Evolutionary conservation across 805 yeast genomes (phyloP).

Genomic region (Yarrowia osloensis): DNA sequence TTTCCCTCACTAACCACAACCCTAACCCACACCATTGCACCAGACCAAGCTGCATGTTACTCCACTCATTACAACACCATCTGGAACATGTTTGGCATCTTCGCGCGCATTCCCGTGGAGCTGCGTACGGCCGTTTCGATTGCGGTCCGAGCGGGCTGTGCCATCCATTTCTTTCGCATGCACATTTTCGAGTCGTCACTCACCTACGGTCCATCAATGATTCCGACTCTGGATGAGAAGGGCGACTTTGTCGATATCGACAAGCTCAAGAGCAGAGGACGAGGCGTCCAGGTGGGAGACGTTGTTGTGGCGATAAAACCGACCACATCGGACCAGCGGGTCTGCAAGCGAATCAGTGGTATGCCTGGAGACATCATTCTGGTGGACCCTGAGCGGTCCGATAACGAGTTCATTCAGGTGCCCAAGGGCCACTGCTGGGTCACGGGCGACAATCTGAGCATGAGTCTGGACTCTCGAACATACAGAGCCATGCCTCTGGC

Average conservation of each 20-base stretch:
- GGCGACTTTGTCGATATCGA: slow-evolving; percentile 81
- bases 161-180: slow-evolving; percentile 62
- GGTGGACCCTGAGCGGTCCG: slow-evolving; percentile 57
- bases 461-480: slow-evolving; percentile 84
- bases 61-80: background rate
- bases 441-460: slow-evolving; percentile 89
- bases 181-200: slow-evolving; percentile 73
- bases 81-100: background rate
- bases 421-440: slow-evolving; percentile 98
- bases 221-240: slow-evolving; percentile 76
- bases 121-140: slow-evolving; percentile 36
- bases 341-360: slow-evolving; percentile 91
- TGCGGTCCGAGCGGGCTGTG: slow-evolving; percentile 44
- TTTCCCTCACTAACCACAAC: background rate
- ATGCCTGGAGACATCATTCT: slow-evolving; percentile 90
- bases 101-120: slow-evolving; percentile 30
- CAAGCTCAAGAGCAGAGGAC: slow-evolving; percentile 63
- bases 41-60: background rate
- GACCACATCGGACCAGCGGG: slow-evolving; percentile 78
- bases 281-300: slow-evolving; percentile 76
- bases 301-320: slow-evolving; percentile 87
- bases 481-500: slow-evolving; percentile 92
- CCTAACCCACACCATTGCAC: background rate
- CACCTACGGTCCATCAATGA: slow-evolving; percentile 92
- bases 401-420: slow-evolving; percentile 60